These are phyloP conservation scores for Erythrobasidium hasegawianum DNA, from an alignment of 1,284 basidiomycete genomes.

Conservation along the genomic window DNA sequence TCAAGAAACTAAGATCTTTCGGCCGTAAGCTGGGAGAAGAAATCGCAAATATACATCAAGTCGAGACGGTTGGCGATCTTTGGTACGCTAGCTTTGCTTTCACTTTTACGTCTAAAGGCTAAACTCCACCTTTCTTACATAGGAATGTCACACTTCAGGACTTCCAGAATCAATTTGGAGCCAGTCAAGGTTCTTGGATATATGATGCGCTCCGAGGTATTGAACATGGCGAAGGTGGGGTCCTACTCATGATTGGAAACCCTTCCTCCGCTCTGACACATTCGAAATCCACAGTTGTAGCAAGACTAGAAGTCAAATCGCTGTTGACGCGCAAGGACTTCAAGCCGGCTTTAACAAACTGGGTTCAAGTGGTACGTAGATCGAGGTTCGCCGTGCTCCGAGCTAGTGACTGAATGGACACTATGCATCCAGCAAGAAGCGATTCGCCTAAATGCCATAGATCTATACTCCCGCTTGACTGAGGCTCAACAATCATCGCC, in stretches of 20 bases:
- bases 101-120: too few species aligned
- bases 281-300: constrained; percentile 65
- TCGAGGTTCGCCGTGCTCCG: neutral
- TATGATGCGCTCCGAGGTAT: constrained; percentile 77
- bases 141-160: constrained; percentile 60
- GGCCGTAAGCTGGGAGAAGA: constrained; percentile 92
- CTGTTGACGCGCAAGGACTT: constrained; percentile 93
- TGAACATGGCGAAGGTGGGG: constrained; percentile 71
- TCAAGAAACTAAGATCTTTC: constrained; percentile 93
- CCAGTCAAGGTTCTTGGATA: constrained; percentile 75
- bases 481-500: constrained; percentile 71
- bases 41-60: constrained; percentile 79
- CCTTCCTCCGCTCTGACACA: too few species aligned
- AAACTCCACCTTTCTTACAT: constrained; percentile 30
- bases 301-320: constrained; percentile 75
- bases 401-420: neutral
- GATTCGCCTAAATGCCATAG: constrained; percentile 77
- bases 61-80: constrained; percentile 80
- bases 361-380: constrained; percentile 58
- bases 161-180: constrained; percentile 76
- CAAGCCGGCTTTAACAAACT: constrained; percentile 66
- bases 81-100: too few species aligned
- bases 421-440: constrained; percentile 63
- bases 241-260: too few species aligned
- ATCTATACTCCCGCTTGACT: constrained; percentile 75